Percentiles rank a stretch among this genome's conserved stretches.
phyloP scores from a whole-genome alignment of 305 asterid species.

The Fraxinus greggii region DNA sequence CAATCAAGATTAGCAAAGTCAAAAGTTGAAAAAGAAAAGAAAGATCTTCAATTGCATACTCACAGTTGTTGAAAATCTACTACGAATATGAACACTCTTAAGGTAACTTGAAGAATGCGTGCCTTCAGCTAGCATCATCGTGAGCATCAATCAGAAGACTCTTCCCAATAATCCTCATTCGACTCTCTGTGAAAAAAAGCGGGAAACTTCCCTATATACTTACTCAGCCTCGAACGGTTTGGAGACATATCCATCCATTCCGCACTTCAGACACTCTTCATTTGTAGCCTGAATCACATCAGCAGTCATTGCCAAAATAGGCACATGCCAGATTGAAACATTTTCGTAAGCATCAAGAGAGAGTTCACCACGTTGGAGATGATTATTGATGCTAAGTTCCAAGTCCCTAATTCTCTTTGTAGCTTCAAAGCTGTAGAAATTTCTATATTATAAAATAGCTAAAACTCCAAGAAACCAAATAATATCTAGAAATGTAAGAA shows the following conservation, averaged over 20 bases:
- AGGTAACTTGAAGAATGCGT: slow-evolving; percentile 26
- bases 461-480: not conserved
- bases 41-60: slow-evolving; percentile 31
- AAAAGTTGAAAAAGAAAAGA: not conserved
- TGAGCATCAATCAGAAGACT: slow-evolving; percentile 18
- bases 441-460: not conserved
- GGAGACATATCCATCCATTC: slow-evolving; percentile 93
- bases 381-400: slow-evolving; percentile 46
- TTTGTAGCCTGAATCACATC: slow-evolving; percentile 90
- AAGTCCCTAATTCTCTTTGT: slow-evolving; percentile 65
- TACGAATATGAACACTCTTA: slow-evolving; percentile 17
- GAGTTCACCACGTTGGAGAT: slow-evolving; percentile 50
- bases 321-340: slow-evolving; percentile 74
- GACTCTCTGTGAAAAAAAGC: slow-evolving; percentile 50
- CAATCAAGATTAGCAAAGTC: not conserved
- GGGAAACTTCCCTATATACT: slow-evolving; percentile 80
- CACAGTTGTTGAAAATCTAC: slow-evolving; percentile 45
- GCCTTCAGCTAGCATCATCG: slow-evolving; percentile 10
- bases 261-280: slow-evolving; percentile 56
- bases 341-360: slow-evolving; percentile 36
- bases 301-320: slow-evolving; percentile 96
- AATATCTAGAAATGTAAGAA: not conserved
- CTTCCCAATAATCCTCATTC: slow-evolving; percentile 33
- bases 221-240: slow-evolving; percentile 96
- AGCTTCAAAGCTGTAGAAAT: slow-evolving; percentile 69